A percentile compares a stretch with the other conserved stretches of the same genome.
phyloP scores from a whole-genome alignment of 306 rosid species.

The barrel medic (Medicago truncatula) region DNA sequence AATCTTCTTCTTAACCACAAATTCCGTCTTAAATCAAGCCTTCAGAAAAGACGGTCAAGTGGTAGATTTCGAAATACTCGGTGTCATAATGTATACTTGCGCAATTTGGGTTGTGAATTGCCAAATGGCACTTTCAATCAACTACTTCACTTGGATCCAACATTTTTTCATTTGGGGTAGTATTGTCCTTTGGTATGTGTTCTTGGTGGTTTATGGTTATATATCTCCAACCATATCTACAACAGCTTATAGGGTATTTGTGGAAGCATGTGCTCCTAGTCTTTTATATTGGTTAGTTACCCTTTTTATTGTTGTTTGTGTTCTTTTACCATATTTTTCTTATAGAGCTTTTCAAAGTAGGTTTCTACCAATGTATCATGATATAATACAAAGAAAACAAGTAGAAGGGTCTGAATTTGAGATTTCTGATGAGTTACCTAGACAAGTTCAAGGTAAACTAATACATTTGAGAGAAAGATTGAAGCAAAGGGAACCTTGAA shows the following conservation, averaged over 20 bases:
- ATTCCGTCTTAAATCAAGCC: constrained; percentile 61
- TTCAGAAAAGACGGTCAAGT: constrained; percentile 72
- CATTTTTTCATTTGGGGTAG: constrained; percentile 93
- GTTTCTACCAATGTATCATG: constrained; percentile 80
- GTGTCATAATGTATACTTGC: constrained; percentile 76
- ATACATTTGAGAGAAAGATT: constrained; percentile 55
- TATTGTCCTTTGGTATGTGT: constrained; percentile 74
- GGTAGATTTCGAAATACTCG: constrained; percentile 69
- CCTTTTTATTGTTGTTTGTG: constrained; percentile 60
- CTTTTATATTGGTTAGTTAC: constrained; percentile 73
- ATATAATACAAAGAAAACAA: constrained; percentile 66
- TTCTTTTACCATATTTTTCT: constrained; percentile 73
- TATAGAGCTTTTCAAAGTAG: constrained; percentile 80
- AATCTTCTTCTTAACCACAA: constrained; percentile 74
- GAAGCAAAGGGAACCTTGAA: constrained; percentile 56
- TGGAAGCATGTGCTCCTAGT: constrained; percentile 82
- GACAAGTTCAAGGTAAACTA: constrained; percentile 48
- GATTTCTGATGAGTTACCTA: constrained; percentile 50
- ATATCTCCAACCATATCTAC: constrained; percentile 66
- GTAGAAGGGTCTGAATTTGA: constrained; percentile 47
- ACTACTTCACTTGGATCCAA: constrained; percentile 96
- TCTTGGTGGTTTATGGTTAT: constrained; percentile 67
- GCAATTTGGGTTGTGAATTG: constrained; percentile 89
- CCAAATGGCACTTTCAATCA: constrained; percentile 87
- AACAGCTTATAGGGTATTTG: constrained; percentile 78